These are phyloP conservation scores for Blastocystis sp. DNA, from an alignment of 352 stramenopile genomes.

Conservation along the genomic window DNA sequence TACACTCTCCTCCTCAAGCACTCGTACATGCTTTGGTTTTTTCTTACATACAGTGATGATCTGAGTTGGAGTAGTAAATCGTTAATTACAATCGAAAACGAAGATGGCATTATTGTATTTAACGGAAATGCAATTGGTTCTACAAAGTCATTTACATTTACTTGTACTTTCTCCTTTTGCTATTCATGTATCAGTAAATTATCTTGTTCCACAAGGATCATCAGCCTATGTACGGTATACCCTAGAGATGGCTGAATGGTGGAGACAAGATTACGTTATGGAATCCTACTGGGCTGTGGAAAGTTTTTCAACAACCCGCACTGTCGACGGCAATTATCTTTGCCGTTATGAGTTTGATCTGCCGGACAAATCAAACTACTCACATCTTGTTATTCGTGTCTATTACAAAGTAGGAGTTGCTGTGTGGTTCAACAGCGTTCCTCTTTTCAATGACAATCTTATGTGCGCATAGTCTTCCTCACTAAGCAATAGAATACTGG, in stretches of 20 bases:
- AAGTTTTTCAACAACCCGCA: neutral
- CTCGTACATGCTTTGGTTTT: neutral
- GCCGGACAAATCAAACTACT: neutral
- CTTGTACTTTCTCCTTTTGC: neutral
- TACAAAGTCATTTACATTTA: neutral
- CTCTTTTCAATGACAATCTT: neutral
- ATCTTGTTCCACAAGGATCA: neutral
- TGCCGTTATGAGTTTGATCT: slow-evolving; percentile 15
- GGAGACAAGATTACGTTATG: neutral
- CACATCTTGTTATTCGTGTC: neutral
- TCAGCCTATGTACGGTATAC: neutral
- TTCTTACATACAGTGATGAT: neutral
- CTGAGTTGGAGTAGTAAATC: neutral
- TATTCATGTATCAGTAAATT: neutral
- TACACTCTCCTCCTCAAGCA: neutral
- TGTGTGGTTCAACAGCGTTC: slow-evolving; percentile 1
- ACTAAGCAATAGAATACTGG: neutral
- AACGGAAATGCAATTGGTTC: neutral
- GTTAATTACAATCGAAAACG: neutral
- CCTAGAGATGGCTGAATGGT: neutral
- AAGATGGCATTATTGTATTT: slow-evolving; percentile 12
- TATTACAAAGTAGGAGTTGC: neutral
- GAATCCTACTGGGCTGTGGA: neutral
- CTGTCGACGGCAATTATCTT: neutral
- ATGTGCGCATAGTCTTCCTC: neutral